Conservation (phyloP, 2,329 filamentous ascomycete species). For the Cercospora zeina region DNA sequence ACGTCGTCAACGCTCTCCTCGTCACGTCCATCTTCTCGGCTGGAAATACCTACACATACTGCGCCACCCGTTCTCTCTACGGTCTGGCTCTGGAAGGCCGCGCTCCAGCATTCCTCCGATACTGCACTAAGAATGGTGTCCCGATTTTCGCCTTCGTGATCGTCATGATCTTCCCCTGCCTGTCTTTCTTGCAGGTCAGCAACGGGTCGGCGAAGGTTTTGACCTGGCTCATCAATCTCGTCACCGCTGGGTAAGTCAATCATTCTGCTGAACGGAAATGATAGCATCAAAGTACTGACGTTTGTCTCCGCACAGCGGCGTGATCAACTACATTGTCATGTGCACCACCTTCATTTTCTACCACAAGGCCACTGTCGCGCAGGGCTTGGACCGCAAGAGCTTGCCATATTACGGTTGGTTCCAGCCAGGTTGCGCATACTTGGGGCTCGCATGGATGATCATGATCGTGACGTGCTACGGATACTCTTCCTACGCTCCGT, state of each 20-base stretch:
- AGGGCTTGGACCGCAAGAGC: conserved; percentile 53
- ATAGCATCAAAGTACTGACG: conserved; percentile 46
- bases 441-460: conserved; percentile 36
- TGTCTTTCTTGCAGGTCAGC: conserved; percentile 40
- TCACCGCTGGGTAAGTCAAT: conserved; percentile 33
- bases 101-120: conserved; percentile 56
- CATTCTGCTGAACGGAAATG: conserved; percentile 46
- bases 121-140: conserved; percentile 61
- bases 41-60: conserved; percentile 57
- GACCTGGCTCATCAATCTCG: conserved; percentile 53
- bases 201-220: conserved; percentile 38
- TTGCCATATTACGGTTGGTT: conserved; percentile 58
- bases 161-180: conserved; percentile 42
- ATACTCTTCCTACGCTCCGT: conserved; percentile 52
- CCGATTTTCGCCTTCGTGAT: conserved; percentile 58
- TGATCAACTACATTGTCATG: conserved; percentile 65
- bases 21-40: conserved; percentile 57
- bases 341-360: conserved; percentile 58
- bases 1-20: conserved; percentile 41
- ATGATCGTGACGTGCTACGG: conserved; percentile 53
- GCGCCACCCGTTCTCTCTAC: conserved; percentile 54
- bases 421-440: conserved; percentile 57
- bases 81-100: conserved; percentile 54
- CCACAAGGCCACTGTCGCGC: conserved; percentile 54
- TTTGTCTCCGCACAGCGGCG: conserved; percentile 49